phyloP scores from a whole-genome alignment of 2,329 filamentous ascomycete species.

The Parasarocladium wereldwijsianum region DNA sequence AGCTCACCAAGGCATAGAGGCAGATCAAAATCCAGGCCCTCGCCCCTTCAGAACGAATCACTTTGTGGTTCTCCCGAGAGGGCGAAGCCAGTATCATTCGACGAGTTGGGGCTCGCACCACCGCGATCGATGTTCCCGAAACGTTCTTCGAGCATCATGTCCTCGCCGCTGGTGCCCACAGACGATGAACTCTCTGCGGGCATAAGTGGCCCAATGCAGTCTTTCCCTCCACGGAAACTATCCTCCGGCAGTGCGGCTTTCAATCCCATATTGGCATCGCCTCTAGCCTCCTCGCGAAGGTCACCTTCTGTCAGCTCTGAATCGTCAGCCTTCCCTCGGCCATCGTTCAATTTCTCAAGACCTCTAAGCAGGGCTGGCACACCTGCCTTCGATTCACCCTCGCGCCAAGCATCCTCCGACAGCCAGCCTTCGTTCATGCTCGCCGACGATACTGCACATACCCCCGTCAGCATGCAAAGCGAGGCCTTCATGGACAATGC shows the following conservation, averaged over 20 bases:
- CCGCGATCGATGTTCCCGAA: constrained; percentile 33
- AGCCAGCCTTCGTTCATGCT: constrained; percentile 51
- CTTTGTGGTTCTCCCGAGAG: constrained; percentile 29
- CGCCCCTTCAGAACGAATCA: constrained; percentile 16
- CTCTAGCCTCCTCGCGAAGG: constrained; percentile 49
- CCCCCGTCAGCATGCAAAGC: constrained; percentile 58
- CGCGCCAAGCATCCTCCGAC: constrained; percentile 49
- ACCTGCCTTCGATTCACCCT: constrained; percentile 37
- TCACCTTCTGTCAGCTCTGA: constrained; percentile 82
- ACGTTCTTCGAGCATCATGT: constrained; percentile 45
- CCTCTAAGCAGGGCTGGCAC: constrained; percentile 65
- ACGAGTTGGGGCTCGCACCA: constrained; percentile 35
- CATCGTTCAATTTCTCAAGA: constrained; percentile 86
- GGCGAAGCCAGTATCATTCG: constrained; percentile 28
- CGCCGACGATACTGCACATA: constrained; percentile 50
- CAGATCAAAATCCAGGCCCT: constrained; percentile 18
- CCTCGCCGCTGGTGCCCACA: constrained; percentile 48
- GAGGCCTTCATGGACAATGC: constrained; percentile 47
- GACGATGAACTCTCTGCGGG: constrained; percentile 53
- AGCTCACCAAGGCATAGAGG: constrained; percentile 18
- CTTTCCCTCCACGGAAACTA: constrained; percentile 59
- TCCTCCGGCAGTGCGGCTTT: constrained; percentile 52
- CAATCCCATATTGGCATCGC: constrained; percentile 33
- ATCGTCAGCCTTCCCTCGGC: constrained; percentile 54
- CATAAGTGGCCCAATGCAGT: constrained; percentile 38